Conservation (phyloP, 2,329 filamentous ascomycete species). For the Fusarium sp. region DNA sequence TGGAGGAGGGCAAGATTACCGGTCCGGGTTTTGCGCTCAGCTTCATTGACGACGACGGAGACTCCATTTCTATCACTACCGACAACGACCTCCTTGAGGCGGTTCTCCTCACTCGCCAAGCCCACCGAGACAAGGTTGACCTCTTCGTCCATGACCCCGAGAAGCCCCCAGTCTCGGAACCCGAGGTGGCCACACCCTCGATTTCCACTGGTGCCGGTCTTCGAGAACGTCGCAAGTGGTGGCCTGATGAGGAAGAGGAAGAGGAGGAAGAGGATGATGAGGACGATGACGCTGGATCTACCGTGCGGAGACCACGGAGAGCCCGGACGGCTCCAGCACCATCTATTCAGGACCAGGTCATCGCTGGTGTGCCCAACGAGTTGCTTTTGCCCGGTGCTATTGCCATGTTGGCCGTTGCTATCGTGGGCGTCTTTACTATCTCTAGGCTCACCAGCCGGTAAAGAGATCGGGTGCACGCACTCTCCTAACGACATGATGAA, state of each 20-base stretch:
- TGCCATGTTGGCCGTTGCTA: conserved; percentile 93
- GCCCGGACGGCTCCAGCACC: conserved; percentile 59
- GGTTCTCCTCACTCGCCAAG: conserved; percentile 82
- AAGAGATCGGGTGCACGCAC: conserved; percentile 34
- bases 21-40: conserved; percentile 88
- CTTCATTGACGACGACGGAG: conserved; percentile 96
- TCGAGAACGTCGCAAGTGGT: conserved; percentile 68
- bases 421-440: conserved; percentile 92
- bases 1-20: conserved; percentile 83
- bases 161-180: conserved; percentile 80
- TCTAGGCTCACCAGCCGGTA: conserved; percentile 73
- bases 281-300: conserved; percentile 63
- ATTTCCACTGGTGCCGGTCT: conserved; percentile 60
- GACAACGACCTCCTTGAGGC: conserved; percentile 94
- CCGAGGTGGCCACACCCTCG: conserved; percentile 62
- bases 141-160: conserved; percentile 95
- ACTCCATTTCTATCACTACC: conserved; percentile 96
- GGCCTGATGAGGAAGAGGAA: conserved; percentile 67
- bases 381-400: conserved; percentile 93
- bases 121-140: conserved; percentile 91
- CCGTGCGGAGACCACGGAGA: conserved; percentile 59
- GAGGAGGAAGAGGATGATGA: conserved; percentile 64
- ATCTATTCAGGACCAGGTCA: conserved; percentile 77
- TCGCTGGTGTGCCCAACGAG: conserved; percentile 93
- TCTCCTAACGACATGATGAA: conserved; percentile 53